These are phyloP conservation scores for Oryza australiensis DNA, from an alignment of 176 grass and related monocot species.

Conservation along the genomic window DNA sequence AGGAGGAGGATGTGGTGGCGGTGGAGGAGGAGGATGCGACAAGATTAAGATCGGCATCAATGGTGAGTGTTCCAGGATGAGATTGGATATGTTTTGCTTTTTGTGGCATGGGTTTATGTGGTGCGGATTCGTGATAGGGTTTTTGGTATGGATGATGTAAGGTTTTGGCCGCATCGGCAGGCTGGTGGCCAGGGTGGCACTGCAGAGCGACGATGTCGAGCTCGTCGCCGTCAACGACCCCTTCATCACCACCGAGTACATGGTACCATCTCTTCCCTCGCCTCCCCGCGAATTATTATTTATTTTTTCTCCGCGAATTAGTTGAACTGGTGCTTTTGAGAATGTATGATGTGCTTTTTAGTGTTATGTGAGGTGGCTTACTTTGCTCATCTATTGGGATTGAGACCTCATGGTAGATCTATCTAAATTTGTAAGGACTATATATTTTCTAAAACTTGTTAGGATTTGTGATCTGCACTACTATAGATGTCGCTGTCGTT, in stretches of 20 bases:
- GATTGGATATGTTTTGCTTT: slow-evolving; percentile 2
- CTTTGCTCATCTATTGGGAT: background rate
- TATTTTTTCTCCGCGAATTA: too few relatives aligned
- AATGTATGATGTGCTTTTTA: too few relatives aligned
- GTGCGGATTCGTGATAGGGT: background rate
- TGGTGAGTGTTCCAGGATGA: slow-evolving; percentile 36
- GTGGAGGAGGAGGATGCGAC: too few relatives aligned
- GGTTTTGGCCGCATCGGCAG: slow-evolving; percentile 81
- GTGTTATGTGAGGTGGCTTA: background rate
- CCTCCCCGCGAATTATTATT: too few relatives aligned
- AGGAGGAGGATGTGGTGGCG: too few relatives aligned
- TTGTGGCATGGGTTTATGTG: background rate
- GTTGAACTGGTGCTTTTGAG: background rate
- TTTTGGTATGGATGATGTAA: slow-evolving; percentile 23
- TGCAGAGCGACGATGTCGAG: slow-evolving; percentile 81
- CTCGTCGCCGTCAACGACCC: slow-evolving; percentile 83
- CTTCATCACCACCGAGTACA: slow-evolving; percentile 89
- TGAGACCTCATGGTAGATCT: background rate
- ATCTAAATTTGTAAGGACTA: background rate
- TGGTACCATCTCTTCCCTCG: slow-evolving; percentile 41
- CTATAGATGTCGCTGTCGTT: background rate
- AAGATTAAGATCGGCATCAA: slow-evolving; percentile 92
- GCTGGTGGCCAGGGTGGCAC: slow-evolving; percentile 74
- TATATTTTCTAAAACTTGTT: too few relatives aligned
- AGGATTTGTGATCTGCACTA: background rate